Evolutionary conservation across 345 rosid species (phyloP).

Genomic region (Populus pruinosa): DNA sequence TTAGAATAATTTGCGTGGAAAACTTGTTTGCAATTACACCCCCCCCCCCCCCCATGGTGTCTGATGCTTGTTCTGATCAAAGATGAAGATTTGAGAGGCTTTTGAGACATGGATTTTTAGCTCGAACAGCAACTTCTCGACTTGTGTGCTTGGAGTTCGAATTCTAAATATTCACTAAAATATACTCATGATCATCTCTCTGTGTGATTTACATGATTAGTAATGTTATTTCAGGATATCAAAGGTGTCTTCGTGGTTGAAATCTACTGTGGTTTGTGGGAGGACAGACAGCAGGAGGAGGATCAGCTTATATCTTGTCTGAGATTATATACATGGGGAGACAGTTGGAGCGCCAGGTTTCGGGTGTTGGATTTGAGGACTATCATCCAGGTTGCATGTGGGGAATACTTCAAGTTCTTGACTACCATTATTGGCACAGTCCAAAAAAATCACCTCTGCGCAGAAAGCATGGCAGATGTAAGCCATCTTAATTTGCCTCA

Average conservation of each 20-base stretch:
- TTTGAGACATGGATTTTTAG: neutral
- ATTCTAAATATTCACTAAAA: neutral
- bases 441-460: constrained; percentile 27
- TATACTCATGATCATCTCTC: neutral
- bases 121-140: neutral
- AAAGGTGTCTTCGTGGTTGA: too few relatives aligned
- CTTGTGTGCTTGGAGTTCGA: neutral
- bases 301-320: neutral
- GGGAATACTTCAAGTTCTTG: constrained; percentile 57
- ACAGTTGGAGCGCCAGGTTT: constrained; percentile 28
- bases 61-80: neutral
- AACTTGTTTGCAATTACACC: neutral
- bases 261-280: neutral
- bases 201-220: neutral
- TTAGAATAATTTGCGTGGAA: neutral
- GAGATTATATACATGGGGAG: constrained; percentile 25
- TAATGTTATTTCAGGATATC: constrained; percentile 4
- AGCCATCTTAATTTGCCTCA: constrained; percentile 20
- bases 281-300: neutral
- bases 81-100: neutral
- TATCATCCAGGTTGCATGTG: constrained; percentile 54
- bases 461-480: constrained; percentile 41
- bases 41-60: neutral
- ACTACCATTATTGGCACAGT: constrained; percentile 47
- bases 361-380: constrained; percentile 32